Conservation (phyloP, 1,284 basidiomycete genomes). For the Pseudozyma thailandica region DNA sequence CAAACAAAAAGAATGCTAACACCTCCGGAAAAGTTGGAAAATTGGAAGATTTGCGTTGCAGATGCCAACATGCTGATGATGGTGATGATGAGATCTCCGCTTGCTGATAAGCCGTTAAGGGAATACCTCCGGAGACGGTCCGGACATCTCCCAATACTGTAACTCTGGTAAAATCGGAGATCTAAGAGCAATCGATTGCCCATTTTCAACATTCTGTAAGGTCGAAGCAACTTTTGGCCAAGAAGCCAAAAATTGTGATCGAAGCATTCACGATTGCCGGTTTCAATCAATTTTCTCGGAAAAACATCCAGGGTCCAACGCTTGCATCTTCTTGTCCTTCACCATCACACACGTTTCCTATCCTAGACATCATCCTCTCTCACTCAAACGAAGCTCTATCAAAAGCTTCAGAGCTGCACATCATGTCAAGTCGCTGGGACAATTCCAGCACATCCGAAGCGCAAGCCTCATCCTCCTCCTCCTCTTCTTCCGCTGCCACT, state of each 20-base stretch:
- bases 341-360: not conserved
- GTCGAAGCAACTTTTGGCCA: not conserved
- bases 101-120: slow-evolving; percentile 5
- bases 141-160: slow-evolving; percentile 22
- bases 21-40: too few relatives aligned
- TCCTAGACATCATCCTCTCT: too few relatives aligned
- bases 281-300: not conserved
- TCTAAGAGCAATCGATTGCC: slow-evolving; percentile 66
- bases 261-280: not conserved
- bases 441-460: slow-evolving; percentile 11
- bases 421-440: slow-evolving; percentile 43
- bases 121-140: slow-evolving; percentile 22
- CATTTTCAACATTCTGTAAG: slow-evolving; percentile 73
- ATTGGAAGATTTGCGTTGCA: not conserved
- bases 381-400: not conserved
- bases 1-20: not conserved
- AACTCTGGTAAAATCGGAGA: slow-evolving; percentile 11
- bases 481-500: slow-evolving; percentile 7
- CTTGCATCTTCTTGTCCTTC: not conserved
- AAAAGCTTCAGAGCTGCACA: not conserved
- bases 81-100: slow-evolving; percentile 16
- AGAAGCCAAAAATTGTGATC: not conserved
- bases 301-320: slow-evolving; percentile 14
- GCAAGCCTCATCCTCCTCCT: slow-evolving; percentile 37
- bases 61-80: too few relatives aligned